Evolutionary conservation across 352 stramenopile species (phyloP), one percentile per base, ranked within the genome.

Genomic region (Globisporangium recalcitrans): DNA sequence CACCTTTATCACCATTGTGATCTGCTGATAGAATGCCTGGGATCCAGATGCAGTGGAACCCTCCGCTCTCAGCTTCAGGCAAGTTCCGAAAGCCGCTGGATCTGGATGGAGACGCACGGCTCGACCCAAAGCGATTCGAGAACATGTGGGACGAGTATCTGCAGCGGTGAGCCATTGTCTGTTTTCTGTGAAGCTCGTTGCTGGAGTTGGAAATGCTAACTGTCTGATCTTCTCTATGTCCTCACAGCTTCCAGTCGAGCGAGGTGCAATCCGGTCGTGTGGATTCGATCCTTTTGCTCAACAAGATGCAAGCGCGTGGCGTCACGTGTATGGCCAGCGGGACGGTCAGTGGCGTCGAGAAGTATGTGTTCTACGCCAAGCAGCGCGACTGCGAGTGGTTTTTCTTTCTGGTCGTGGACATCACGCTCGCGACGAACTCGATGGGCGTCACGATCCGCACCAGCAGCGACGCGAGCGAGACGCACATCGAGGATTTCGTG

Each of bases 341-440:
- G 26, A 90, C 72, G 16, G 76, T 91, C 34, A 66, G 75, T 55
- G 78, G 72, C 14, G 68, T 89, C 31, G 76, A 91, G 32, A 91
- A 93, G 68, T 91, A 78, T 57, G 77, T 91, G 21, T 84, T 90
- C 40, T 91, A 91, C 57, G 70, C 69, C n/a, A 87, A 91, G 64
- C 78, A 88, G 52, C 70, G 53, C 4, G 64, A 64, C 10, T 63
- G 53, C 9, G 62, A 49, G 31, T 85, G 74, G 70, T 87, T 75
- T 56, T 89, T 88, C 62, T 74, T 89, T 40, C 57, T 76, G 16
- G 73, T 78, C 0, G 49, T 91, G 16, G 76, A 86, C 64, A 52
- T 88, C 51, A 75, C 72, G 32, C 22, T 74, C 26, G 73, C 67
- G 9, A 80, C 71, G 10, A 67, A 62, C 14, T 82, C 58, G 6